phyloP scores from a whole-genome alignment of 768 basidiomycete species.

The Pisolithus albus region DNA sequence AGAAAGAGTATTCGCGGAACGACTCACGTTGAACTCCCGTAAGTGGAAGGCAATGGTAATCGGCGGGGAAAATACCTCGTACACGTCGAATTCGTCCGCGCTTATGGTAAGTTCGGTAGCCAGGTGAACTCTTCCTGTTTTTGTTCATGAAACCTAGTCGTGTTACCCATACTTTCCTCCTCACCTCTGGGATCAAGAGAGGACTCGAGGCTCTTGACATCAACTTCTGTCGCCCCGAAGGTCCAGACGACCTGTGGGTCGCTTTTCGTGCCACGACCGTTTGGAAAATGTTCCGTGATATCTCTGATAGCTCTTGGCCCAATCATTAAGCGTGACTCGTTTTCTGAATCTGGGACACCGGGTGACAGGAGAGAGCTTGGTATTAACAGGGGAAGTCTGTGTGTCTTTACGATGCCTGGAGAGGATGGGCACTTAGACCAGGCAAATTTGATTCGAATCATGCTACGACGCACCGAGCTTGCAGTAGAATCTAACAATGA shows the following conservation, averaged over 20 bases:
- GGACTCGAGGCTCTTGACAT: constrained; percentile 61
- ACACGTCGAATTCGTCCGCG: constrained; percentile 74
- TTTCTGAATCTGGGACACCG: constrained; percentile 47
- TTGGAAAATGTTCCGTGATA: constrained; percentile 76
- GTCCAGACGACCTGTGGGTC: constrained; percentile 80
- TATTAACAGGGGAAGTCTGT: constrained; percentile 57
- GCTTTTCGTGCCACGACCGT: constrained; percentile 51
- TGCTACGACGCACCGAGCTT: constrained; percentile 58
- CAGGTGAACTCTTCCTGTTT: constrained; percentile 52
- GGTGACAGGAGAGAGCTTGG: constrained; percentile 59
- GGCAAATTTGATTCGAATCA: neutral
- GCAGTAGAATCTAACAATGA: constrained; percentile 69
- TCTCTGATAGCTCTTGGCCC: constrained; percentile 69
- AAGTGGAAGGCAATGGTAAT: constrained; percentile 72
- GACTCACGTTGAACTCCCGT: constrained; percentile 70
- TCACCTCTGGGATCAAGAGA: constrained; percentile 60
- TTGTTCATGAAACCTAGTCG: neutral
- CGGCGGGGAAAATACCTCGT: constrained; percentile 57
- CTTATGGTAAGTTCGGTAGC: constrained; percentile 73
- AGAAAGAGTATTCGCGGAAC: neutral
- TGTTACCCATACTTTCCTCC: neutral
- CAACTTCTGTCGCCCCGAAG: constrained; percentile 64
- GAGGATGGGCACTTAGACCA: constrained; percentile 6
- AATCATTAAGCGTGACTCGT: constrained; percentile 62
- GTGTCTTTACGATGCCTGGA: constrained; percentile 75